Conservation (phyloP, 208 protist species). For the Acanthamoeba castellanii region DNA sequence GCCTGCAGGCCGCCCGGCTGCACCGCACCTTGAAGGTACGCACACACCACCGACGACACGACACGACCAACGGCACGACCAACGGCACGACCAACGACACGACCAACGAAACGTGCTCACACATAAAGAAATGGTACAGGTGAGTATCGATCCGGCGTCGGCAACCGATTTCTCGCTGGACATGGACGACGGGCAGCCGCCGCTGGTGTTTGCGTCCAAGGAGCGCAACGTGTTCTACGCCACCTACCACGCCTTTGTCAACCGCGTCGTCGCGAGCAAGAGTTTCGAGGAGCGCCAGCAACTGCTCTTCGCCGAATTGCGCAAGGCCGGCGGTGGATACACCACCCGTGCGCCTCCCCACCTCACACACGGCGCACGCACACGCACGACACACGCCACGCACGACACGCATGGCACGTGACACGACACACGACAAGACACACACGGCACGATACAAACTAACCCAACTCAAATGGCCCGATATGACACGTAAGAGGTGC, state of each 20-base stretch:
- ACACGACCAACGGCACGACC: no score
- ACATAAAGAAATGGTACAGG: neutral
- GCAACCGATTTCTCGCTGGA: neutral
- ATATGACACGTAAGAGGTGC: neutral
- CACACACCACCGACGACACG: neutral
- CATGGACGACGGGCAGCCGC: constrained; percentile 19
- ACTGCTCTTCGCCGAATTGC: neutral
- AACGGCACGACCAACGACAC: no score
- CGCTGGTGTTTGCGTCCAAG: neutral
- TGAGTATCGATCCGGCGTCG: neutral
- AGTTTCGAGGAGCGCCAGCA: constrained; percentile 5
- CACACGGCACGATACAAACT: no score
- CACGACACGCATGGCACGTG: no score
- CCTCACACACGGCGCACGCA: no score
- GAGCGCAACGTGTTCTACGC: constrained; percentile 21
- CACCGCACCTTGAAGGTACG: neutral
- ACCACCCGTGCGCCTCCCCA: neutral
- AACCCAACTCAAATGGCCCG: no score
- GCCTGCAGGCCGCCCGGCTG: neutral
- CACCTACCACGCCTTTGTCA: neutral
- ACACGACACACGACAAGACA: no score
- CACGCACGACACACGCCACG: no score
- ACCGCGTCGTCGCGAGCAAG: neutral
- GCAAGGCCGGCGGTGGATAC: neutral
- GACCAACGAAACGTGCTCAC: neutral